Evolutionary conservation across 768 basidiomycete species (phyloP), one percentile per base, ranked within the genome.

Genomic region (Boletus edulis): DNA sequence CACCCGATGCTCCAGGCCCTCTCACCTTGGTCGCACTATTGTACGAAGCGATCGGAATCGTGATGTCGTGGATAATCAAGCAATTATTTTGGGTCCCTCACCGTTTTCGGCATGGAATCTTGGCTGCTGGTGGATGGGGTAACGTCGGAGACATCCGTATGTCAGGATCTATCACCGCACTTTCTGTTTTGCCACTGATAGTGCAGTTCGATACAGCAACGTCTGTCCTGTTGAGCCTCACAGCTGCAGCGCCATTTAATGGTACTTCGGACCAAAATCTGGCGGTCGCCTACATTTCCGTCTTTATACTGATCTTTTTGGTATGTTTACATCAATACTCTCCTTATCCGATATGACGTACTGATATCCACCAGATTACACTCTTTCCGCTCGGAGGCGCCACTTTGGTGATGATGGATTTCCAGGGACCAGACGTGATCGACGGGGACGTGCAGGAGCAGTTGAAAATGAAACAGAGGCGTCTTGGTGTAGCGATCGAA

Each of bases 61-160:
- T 67, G 9, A 73, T 85, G 20, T 82, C 83, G 0, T 83, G 77
- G 74, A 45, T 80, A 17, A 70, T 83, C 50, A 80, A 80, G 46
- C 79, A 81, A 56, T 61, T 87, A 48, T 89, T 86, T 62, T 89
- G 87, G 82, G 87, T 90, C 2, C 89, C 89, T 1, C 85, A 88
- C 63, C 78, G 86, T 27, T 90, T 22, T 90, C 62, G 75, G 88
- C 81, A 84, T 61, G 90, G 88, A 0, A 76, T 91, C 24, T 61
- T 90, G 0, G 80, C 81, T 4, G 86, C 87, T 0, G 88, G 87
- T 38, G 81, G 78, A 4, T 90, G 82, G 81, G 79, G 75, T 8
- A 90, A 89, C 60, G 78, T 79, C 41, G 86, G 84, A 9, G 89
- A 88, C 62, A 80, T 90, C 31, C 85, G 86, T 89, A 61, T 64